Conservation (phyloP, 2,329 filamentous ascomycete species). For the Xylariaceae sp. region DNA sequence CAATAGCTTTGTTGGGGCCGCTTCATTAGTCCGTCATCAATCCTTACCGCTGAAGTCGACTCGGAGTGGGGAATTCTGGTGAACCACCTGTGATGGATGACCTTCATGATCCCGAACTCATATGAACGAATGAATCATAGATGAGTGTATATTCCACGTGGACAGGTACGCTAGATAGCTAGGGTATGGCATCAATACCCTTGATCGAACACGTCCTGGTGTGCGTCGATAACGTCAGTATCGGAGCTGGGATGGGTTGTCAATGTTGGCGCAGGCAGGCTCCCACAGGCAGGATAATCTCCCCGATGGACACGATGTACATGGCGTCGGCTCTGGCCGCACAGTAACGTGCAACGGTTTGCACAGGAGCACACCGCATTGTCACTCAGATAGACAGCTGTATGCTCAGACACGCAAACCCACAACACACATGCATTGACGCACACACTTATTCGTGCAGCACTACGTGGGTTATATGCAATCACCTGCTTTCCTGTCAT, state of each 20-base stretch:
- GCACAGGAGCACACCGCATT: conserved; percentile 9
- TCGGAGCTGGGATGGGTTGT: background rate
- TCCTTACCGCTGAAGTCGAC: background rate
- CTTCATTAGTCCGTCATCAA: background rate
- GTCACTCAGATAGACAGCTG: conserved; percentile 5
- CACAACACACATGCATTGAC: background rate
- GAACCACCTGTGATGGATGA: too few species aligned
- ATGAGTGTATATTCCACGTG: too few species aligned
- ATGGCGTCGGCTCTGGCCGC: background rate
- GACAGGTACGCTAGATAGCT: too few species aligned
- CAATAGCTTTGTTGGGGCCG: conserved; percentile 16
- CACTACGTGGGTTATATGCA: too few species aligned
- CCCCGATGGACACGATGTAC: conserved; percentile 16
- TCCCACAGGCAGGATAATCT: conserved; percentile 16
- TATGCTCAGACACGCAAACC: background rate
- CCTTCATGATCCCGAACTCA: too few species aligned
- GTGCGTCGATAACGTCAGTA: too few species aligned
- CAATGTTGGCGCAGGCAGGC: conserved; percentile 1
- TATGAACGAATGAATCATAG: too few species aligned
- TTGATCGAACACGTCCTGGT: too few species aligned
- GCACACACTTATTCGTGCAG: background rate
- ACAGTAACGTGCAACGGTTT: background rate
- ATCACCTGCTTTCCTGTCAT: too few species aligned
- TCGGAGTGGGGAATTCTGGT: background rate
- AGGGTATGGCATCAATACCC: too few species aligned